Evolutionary conservation across 2,329 filamentous ascomycete genomes (phyloP), one percentile per base, ranked within the genome.

Genomic region (Fusarium fujikuroi): DNA sequence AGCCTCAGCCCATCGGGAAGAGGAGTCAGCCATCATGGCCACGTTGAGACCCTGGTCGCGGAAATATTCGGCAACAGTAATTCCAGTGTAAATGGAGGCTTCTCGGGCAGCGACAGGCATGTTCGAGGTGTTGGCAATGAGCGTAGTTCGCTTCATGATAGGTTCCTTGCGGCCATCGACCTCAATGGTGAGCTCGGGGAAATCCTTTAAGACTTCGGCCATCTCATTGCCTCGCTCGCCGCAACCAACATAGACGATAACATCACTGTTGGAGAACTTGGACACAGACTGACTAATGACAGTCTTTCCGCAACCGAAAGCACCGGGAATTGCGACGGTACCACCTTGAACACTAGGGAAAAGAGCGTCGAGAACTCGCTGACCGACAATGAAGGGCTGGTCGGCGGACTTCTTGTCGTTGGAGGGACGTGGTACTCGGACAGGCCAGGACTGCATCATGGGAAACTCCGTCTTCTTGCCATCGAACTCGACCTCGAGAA

Each of bases 161-260:
- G 95, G 95, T 83, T 99, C 96, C 85, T 95, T 92, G 81, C 95
- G 94, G 78, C 96, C 96, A 47, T 97, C 92, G 77, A 98, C 91
- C 23, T 97, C 92, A 81, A 99, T 99, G 53, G 93, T 93, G 75
- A 99, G 93, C 89, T 98, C 95, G 67, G 96, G 96, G 88, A 99
- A 99, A 85, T 99, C 96, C 93, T 98, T 98, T 89, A 99, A 89
- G 77, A 99, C 96, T 89, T 99, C 96, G 74, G 96, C 96, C 96
- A 99, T 99, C 85, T 99, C 96, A 82, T 99, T 99, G 77, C 96
- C 96, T 78, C 96, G 93, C 86, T 99, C 96, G 78, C 95, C 94
- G 32, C 84, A 80, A 85, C 96, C 96, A 69, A 99, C 96, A 82
- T 99, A 99, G 78, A 99, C 93, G 77, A 99, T 99, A 80, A 98